Conservation (phyloP, 2,329 filamentous ascomycete genomes). For the Penicillium brasilianum region DNA sequence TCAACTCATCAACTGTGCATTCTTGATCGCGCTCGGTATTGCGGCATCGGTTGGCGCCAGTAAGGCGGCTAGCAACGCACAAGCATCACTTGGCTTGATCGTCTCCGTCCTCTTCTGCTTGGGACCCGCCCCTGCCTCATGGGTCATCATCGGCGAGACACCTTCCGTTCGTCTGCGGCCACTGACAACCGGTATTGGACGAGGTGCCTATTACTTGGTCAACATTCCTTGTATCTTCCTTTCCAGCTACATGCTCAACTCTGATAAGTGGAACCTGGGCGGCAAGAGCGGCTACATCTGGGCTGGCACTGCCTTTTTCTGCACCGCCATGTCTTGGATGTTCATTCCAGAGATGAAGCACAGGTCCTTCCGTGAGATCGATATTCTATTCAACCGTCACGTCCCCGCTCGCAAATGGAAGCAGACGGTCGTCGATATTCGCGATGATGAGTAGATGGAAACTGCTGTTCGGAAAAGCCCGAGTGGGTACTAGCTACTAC, state of each 20-base stretch:
- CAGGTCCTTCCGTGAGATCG: constrained; percentile 65
- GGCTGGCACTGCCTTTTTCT: constrained; percentile 63
- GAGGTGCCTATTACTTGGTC: constrained; percentile 66
- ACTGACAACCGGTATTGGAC: constrained; percentile 69
- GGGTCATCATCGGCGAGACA: constrained; percentile 71
- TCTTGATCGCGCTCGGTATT: constrained; percentile 65
- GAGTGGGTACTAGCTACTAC: no score
- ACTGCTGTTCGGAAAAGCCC: no score
- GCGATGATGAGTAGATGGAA: constrained; percentile 65
- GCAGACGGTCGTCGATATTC: constrained; percentile 54
- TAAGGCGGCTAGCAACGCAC: constrained; percentile 55
- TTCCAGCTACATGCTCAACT: constrained; percentile 65
- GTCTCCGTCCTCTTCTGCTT: constrained; percentile 69
- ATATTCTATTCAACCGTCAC: constrained; percentile 62
- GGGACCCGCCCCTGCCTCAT: constrained; percentile 67
- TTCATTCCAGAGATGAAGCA: constrained; percentile 63
- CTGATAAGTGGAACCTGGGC: constrained; percentile 51
- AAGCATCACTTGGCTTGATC: constrained; percentile 67
- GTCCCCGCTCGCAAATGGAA: constrained; percentile 55
- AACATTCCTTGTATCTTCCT: constrained; percentile 72
- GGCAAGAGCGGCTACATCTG: constrained; percentile 65
- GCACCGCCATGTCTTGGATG: constrained; percentile 56
- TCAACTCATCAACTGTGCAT: constrained; percentile 57
- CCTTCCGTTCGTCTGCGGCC: constrained; percentile 68
- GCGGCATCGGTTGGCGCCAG: constrained; percentile 57